Base-by-base conservation (phyloP, 805 yeast genomes). In the Ogataea zsoltii region DNA sequence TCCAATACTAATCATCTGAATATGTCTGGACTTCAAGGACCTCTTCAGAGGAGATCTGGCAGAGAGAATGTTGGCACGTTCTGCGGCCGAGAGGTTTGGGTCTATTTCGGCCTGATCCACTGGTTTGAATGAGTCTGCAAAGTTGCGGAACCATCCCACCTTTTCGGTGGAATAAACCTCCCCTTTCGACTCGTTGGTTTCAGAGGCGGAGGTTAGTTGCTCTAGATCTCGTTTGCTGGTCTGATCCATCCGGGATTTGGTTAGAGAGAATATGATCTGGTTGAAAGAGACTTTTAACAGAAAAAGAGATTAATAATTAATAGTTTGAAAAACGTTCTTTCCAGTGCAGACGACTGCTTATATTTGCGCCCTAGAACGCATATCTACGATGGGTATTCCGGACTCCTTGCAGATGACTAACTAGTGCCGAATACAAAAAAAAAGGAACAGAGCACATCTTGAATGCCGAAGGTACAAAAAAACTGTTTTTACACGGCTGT, bases 1-100 rank as follows among this genome's bases (percentile, higher is more conserved):
- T 48, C 89, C 90, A 49, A 84, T 71, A 38, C 89, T 86, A 64
- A 85, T 84, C 87, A 83, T 80, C 44, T 82, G 79, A 54, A 85
- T 63, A 57, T 85, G 89, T 51, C 88, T 70, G 36, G 79, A 74
- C 55, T 76, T 77, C 35, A 81, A 69, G 1, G 71, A 61, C 39
- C 82, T 65, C 23, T 71, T 60, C 51, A 74, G 63, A 9, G 78
- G 78, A 19, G 77, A 66, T 48, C 63, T 68, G 29, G 77, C 73
- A 18, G 78, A 70, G 45, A 50, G 51, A 17, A 70, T 60, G 45
- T 72, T 74, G 12, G 72, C 68, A 50, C 60, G 66, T 55, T 73
- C 75, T 15, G 65, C 55, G 17, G 65, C 69, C 14, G 69, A 49
- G 57, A 69, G 55, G 48, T 58, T 55, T 18, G 66, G 71, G 54